phyloP scores from a whole-genome alignment of 257 asterid genomes.

The Orobanche coerulescens region DNA sequence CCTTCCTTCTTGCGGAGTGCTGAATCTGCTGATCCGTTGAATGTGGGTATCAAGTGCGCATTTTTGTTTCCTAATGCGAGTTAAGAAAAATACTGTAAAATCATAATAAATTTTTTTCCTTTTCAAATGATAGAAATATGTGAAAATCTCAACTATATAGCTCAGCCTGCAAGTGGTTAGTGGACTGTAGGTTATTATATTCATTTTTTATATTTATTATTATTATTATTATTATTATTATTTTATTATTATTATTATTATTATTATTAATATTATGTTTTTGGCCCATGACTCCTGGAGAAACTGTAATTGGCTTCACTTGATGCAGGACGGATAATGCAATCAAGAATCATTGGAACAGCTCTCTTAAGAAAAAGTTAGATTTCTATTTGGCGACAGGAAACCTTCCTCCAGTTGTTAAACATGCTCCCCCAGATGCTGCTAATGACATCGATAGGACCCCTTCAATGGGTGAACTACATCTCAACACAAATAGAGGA shows the following conservation, averaged over 20 bases:
- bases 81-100: neutral
- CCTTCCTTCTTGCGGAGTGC: neutral
- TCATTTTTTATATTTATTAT: neutral
- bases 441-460: conserved; percentile 31
- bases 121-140: too few species aligned
- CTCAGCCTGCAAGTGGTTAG: conserved; percentile 1
- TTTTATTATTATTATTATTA: too few species aligned
- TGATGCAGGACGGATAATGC: conserved; percentile 90
- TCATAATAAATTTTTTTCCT: too few species aligned
- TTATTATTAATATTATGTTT: neutral
- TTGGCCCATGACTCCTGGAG: neutral
- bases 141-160: neutral
- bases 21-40: neutral
- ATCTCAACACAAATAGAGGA: conserved; percentile 31
- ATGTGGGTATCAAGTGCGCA: neutral
- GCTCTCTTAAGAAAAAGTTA: conserved; percentile 89
- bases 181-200: neutral
- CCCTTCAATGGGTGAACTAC: conserved; percentile 30
- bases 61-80: neutral
- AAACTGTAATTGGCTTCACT: conserved; percentile 17
- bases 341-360: conserved; percentile 98
- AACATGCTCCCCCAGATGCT: conserved; percentile 37
- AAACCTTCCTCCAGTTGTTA: conserved; percentile 68
- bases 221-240: too few species aligned
- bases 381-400: conserved; percentile 88